These are phyloP conservation scores for Peniophora sp. DNA, from an alignment of 1,284 basidiomycete species.

Conservation along the genomic window DNA sequence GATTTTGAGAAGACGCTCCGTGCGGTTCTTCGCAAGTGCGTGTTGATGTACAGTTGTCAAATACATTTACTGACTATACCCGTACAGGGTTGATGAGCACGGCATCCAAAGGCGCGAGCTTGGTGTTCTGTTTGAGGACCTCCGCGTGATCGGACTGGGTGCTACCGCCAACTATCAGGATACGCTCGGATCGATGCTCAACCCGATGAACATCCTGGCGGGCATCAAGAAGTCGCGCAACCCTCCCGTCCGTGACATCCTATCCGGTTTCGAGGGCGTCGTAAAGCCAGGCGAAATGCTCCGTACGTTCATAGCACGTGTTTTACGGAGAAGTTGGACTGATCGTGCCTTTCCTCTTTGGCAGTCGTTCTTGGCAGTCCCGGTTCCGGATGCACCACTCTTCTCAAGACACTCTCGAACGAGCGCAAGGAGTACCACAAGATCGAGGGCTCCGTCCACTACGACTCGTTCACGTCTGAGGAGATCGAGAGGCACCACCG, in stretches of 20 bases:
- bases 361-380: conserved; percentile 58
- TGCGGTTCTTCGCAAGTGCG: conserved; percentile 30
- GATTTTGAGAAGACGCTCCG: conserved; percentile 38
- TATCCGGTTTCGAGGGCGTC: conserved; percentile 41
- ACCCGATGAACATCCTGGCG: conserved; percentile 22
- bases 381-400: conserved; percentile 65
- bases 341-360: neutral
- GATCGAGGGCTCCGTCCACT: conserved; percentile 58
- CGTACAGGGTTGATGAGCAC: conserved; percentile 32
- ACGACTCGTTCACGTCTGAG: conserved; percentile 54
- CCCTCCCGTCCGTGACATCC: conserved; percentile 35
- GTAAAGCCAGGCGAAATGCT: conserved; percentile 58
- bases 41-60: conserved; percentile 2
- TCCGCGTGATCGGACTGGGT: conserved; percentile 40
- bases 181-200: conserved; percentile 33
- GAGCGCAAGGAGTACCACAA: conserved; percentile 51
- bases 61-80: neutral
- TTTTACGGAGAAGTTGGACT: neutral
- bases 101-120: conserved; percentile 36
- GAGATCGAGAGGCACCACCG: conserved; percentile 49
- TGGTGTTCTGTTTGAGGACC: conserved; percentile 41
- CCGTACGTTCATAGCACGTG: conserved; percentile 23
- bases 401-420: conserved; percentile 70
- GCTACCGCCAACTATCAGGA: conserved; percentile 30
- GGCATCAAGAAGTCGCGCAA: conserved; percentile 22